Percentiles rank a stretch among this genome's conserved stretches.
These are phyloP conservation scores for Coniochaeta ligniaria DNA, from an alignment of 2,329 filamentous ascomycete species.

Conservation along the genomic window DNA sequence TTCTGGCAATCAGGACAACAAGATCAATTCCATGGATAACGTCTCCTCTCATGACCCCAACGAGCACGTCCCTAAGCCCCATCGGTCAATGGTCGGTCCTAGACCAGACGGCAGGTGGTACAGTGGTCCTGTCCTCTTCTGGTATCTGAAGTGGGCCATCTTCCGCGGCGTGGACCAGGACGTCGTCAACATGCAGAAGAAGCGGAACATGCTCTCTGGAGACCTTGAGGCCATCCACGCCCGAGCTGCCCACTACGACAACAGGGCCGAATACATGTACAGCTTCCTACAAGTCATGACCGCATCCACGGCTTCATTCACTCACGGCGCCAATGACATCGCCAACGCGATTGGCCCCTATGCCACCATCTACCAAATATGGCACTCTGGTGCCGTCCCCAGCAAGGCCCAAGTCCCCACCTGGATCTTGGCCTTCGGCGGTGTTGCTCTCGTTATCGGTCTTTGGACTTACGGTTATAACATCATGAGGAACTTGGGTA, in stretches of 20 bases:
- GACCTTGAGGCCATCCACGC: slow-evolving; percentile 50
- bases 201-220: slow-evolving; percentile 34
- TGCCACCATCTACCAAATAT: slow-evolving; percentile 56
- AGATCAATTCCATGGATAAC: too few species aligned
- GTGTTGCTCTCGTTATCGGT: slow-evolving; percentile 35
- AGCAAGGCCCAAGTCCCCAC: slow-evolving; percentile 43
- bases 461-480: slow-evolving; percentile 57
- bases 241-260: slow-evolving; percentile 52
- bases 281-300: slow-evolving; percentile 54
- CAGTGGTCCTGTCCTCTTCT: slow-evolving; percentile 32
- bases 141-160: slow-evolving; percentile 34
- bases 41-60: slow-evolving; percentile 2
- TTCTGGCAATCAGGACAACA: too few species aligned
- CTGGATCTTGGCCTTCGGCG: slow-evolving; percentile 46
- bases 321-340: slow-evolving; percentile 62
- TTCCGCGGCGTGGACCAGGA: slow-evolving; percentile 40
- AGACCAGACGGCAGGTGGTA: slow-evolving; percentile 37
- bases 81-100: slow-evolving; percentile 28
- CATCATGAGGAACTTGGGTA: slow-evolving; percentile 53
- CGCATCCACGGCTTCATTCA: slow-evolving; percentile 55
- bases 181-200: slow-evolving; percentile 27
- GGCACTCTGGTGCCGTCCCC: slow-evolving; percentile 38
- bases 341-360: slow-evolving; percentile 57
- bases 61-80: slow-evolving; percentile 5
- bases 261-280: slow-evolving; percentile 54